phyloP scores from a whole-genome alignment of 129 eudicot genomes.

The Artemisia argyi region DNA sequence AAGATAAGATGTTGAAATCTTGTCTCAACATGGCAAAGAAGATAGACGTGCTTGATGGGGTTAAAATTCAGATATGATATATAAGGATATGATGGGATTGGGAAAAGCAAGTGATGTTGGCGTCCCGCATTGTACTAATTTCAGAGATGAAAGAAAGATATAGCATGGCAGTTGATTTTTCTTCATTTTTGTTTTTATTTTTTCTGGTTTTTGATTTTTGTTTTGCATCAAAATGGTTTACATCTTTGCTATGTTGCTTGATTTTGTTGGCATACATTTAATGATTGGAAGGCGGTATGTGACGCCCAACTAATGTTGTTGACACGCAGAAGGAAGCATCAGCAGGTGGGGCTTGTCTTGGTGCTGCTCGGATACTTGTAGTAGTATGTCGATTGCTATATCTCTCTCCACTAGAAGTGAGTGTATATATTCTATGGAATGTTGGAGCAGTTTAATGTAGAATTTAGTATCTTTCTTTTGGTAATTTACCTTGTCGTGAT shows the following conservation, averaged over 20 bases:
- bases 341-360: slow-evolving; percentile 25
- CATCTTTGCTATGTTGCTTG: slow-evolving; percentile 35
- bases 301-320: background rate
- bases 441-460: slow-evolving; percentile 38
- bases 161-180: slow-evolving; percentile 37
- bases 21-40: slow-evolving; percentile 29
- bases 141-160: slow-evolving; percentile 48
- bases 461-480: slow-evolving; percentile 16
- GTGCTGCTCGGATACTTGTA: slow-evolving; percentile 30
- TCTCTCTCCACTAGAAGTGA: slow-evolving; percentile 32
- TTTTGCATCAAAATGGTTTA: slow-evolving; percentile 37
- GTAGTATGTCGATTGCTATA: slow-evolving; percentile 29
- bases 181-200: background rate
- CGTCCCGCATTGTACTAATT: slow-evolving; percentile 47
- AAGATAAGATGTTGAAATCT: slow-evolving; percentile 14
- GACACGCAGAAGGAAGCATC: slow-evolving; percentile 15
- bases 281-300: slow-evolving; percentile 19
- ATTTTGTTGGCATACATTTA: slow-evolving; percentile 31
- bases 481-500: background rate
- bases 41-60: slow-evolving; percentile 18
- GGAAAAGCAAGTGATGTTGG: slow-evolving; percentile 27
- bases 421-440: slow-evolving; percentile 50
- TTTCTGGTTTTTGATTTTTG: slow-evolving; percentile 14
- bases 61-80: slow-evolving; percentile 9
- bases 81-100: slow-evolving; percentile 18